Conservation (phyloP, 352 stramenopile genomes). For the Plasmopara viticola region DNA sequence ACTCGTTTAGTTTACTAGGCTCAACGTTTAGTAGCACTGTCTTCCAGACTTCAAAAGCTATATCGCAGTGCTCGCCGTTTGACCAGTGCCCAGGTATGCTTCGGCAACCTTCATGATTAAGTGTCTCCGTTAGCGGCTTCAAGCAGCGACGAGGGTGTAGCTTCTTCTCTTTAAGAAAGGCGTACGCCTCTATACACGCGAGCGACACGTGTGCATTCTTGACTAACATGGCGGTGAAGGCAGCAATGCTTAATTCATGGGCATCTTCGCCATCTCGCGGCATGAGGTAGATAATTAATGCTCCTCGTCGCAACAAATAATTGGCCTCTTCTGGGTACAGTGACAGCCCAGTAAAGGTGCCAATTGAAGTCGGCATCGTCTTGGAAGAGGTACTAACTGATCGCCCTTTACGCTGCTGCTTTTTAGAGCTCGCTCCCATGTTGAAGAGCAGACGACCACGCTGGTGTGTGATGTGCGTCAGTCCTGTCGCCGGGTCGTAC, state of each 20-base stretch:
- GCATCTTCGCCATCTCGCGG: slow-evolving; percentile 4
- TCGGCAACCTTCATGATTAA: slow-evolving; percentile 5
- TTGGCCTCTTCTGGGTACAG: slow-evolving; percentile 65
- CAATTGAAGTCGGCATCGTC: slow-evolving; percentile 21
- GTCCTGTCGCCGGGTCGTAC: slow-evolving; percentile 42
- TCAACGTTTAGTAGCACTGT: slow-evolving; percentile 13
- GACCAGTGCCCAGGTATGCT: slow-evolving; percentile 20
- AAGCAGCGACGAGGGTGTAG: slow-evolving; percentile 52
- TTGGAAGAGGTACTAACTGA: slow-evolving; percentile 1
- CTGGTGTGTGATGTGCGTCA: slow-evolving; percentile 67
- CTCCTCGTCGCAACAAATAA: slow-evolving; percentile 54
- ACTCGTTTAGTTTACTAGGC: too few relatives aligned
- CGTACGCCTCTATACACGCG: slow-evolving; percentile 47
- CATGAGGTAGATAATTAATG: slow-evolving; percentile 38
- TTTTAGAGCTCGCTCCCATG: slow-evolving; percentile 47
- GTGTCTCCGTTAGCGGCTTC: slow-evolving; percentile 2
- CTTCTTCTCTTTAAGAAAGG: slow-evolving; percentile 57
- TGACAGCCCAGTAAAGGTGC: slow-evolving; percentile 46
- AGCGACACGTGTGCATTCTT: slow-evolving; percentile 24
- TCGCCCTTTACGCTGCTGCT: slow-evolving; percentile 25
- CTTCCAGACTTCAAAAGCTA: slow-evolving; percentile 63
- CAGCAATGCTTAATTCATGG: slow-evolving; percentile 15
- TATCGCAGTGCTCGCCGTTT: slow-evolving; percentile 8
- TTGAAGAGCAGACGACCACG: slow-evolving; percentile 69
- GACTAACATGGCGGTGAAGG: slow-evolving; percentile 28